These are phyloP conservation scores for Fragaria iinumae DNA, from an alignment of 306 rosid species.

Conservation along the genomic window DNA sequence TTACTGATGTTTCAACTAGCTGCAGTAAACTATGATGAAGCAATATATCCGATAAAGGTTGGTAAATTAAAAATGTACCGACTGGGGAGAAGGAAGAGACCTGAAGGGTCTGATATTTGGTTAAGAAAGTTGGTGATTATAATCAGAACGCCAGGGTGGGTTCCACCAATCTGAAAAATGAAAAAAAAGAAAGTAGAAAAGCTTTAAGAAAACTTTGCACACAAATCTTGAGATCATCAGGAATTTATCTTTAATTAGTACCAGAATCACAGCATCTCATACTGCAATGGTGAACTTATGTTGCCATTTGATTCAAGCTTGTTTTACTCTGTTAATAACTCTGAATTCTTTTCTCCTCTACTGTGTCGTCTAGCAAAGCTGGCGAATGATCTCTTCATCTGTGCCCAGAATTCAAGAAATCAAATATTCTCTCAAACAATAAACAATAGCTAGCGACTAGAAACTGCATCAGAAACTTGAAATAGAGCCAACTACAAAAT, in stretches of 20 bases:
- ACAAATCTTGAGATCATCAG: not conserved
- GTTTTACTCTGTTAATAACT: conserved; percentile 63
- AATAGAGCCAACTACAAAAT: not conserved
- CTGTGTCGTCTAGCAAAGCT: conserved; percentile 70
- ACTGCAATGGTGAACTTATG: conserved; percentile 80
- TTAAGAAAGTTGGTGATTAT: conserved; percentile 70
- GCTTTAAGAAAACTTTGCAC: not conserved
- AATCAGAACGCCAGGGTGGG: conserved; percentile 59
- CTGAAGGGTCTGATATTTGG: conserved; percentile 77
- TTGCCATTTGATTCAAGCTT: conserved; percentile 70
- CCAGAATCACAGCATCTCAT: conserved; percentile 88
- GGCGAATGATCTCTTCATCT: conserved; percentile 81
- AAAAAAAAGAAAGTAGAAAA: not conserved
- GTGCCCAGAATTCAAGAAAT: not conserved
- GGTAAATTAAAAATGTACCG: not conserved
- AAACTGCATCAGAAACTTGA: not conserved
- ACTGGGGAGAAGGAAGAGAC: conserved; percentile 23
- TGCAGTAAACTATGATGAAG: not conserved
- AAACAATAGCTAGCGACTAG: not conserved
- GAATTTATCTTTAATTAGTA: conserved; percentile 9
- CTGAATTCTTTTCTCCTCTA: conserved; percentile 62
- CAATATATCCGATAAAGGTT: not conserved
- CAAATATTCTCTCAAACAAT: not conserved
- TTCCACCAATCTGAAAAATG: conserved; percentile 69
- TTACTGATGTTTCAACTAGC: not conserved